Evolutionary conservation across 345 rosid genomes (phyloP).

Genomic region (Corchorus olitorius): DNA sequence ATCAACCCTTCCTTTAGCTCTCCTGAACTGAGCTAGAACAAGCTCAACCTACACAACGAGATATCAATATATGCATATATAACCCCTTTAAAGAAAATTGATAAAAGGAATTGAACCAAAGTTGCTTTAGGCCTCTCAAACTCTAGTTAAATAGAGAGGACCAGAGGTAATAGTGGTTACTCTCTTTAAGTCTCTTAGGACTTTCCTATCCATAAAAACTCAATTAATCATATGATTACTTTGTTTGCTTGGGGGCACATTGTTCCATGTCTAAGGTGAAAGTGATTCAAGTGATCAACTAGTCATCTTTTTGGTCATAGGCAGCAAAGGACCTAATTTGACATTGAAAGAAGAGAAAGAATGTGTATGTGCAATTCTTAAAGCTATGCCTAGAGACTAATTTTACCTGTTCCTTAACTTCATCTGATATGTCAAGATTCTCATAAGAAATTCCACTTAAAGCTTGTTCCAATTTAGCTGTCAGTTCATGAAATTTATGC

Average conservation of each 20-base stretch:
- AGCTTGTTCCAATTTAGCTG: constrained; percentile 67
- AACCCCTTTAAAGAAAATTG: constrained; percentile 6
- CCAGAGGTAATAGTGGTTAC: neutral
- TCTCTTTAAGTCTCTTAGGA: neutral
- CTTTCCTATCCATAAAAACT: neutral
- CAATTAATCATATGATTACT: neutral
- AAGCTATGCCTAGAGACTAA: neutral
- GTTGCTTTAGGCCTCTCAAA: constrained; percentile 5
- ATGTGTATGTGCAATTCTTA: neutral
- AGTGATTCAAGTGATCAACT: constrained; percentile 11
- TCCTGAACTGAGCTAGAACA: constrained; percentile 78
- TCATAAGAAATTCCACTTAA: constrained; percentile 67
- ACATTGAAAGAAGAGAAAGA: constrained; percentile 6
- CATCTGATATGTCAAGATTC: constrained; percentile 87
- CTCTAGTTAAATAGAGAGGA: neutral
- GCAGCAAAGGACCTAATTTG: neutral
- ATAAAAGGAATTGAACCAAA: neutral
- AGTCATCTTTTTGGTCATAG: constrained; percentile 14
- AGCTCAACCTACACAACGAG: constrained; percentile 70
- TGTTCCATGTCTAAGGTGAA: constrained; percentile 2
- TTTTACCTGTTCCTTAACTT: constrained; percentile 94
- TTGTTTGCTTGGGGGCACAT: neutral
- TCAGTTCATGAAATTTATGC: constrained; percentile 65
- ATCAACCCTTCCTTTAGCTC: constrained; percentile 88
- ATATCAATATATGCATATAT: neutral